phyloP scores from a whole-genome alignment of 1,284 basidiomycete species.

The Athelia psychrophila region DNA sequence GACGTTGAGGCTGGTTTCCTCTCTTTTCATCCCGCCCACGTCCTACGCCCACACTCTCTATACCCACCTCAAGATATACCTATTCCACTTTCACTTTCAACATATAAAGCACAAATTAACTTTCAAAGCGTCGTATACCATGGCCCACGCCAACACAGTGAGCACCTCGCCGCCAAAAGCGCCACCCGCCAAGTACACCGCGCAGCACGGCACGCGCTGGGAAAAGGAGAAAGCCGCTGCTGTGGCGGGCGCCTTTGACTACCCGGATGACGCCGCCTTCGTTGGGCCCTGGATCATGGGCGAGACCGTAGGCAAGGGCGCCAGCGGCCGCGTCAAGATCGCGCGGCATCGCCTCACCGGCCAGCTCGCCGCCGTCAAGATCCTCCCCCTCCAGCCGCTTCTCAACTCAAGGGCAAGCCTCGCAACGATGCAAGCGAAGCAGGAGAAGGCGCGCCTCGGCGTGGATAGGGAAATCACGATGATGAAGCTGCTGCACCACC shows the following conservation, averaged over 20 bases:
- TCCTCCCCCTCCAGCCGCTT: slow-evolving; percentile 87
- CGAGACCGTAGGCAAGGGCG: slow-evolving; percentile 93
- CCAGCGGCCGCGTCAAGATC: slow-evolving; percentile 93
- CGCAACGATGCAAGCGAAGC: slow-evolving; percentile 70
- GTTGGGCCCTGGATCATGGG: slow-evolving; percentile 88
- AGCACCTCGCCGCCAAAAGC: slow-evolving; percentile 57
- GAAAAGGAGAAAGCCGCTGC: slow-evolving; percentile 79
- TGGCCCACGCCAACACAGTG: too few relatives aligned
- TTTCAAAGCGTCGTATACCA: too few relatives aligned
- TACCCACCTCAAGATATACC: too few relatives aligned
- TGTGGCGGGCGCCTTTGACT: slow-evolving; percentile 63
- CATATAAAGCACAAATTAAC: too few relatives aligned
- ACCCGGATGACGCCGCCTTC: slow-evolving; percentile 68
- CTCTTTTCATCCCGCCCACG: too few relatives aligned
- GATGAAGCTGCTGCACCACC: slow-evolving; percentile 99
- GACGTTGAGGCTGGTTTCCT: too few relatives aligned
- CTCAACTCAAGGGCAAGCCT: slow-evolving; percentile 77
- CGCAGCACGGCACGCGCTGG: slow-evolving; percentile 77
- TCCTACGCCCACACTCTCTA: too few relatives aligned
- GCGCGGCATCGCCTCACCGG: slow-evolving; percentile 88
- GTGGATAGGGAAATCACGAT: slow-evolving; percentile 98
- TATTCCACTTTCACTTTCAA: too few relatives aligned
- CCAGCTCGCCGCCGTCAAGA: slow-evolving; percentile 96
- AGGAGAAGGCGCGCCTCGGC: slow-evolving; percentile 87
- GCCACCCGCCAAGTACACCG: slow-evolving; percentile 63